These are phyloP conservation scores for Blastocrithidia nonstop DNA, from an alignment of 208 protist genomes.

Conservation along the genomic window DNA sequence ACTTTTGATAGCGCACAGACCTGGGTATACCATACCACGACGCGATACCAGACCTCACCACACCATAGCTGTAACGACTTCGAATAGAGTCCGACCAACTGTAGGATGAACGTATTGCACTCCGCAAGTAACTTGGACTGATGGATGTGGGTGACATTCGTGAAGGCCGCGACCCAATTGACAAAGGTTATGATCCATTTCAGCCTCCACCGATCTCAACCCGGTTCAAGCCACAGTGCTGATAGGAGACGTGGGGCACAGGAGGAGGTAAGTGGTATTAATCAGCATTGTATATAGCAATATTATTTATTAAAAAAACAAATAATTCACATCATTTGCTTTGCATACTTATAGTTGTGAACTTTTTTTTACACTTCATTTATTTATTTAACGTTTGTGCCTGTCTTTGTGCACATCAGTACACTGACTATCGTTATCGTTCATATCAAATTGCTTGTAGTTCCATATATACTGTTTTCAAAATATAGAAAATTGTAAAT, in stretches of 20 bases:
- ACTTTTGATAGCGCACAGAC: slow-evolving; percentile 83
- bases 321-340: not conserved
- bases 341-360: not conserved
- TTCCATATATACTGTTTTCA: no score
- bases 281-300: not conserved
- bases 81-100: slow-evolving; percentile 69
- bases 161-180: slow-evolving; percentile 59
- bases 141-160: slow-evolving; percentile 77
- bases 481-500: no score
- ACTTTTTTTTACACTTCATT: no score
- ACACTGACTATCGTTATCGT: no score
- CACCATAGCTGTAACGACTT: slow-evolving; percentile 67
- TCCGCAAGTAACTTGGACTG: slow-evolving; percentile 72
- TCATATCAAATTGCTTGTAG: no score
- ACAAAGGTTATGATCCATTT: slow-evolving; percentile 40
- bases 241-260: slow-evolving; percentile 79
- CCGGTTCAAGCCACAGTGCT: slow-evolving; percentile 83
- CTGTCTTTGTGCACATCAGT: no score
- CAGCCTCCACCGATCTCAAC: slow-evolving; percentile 64
- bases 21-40: slow-evolving; percentile 79
- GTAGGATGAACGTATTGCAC: slow-evolving; percentile 68
- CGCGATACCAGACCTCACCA: slow-evolving; percentile 71
- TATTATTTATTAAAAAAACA: not conserved
- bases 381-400: no score
- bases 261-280: slow-evolving; percentile 31